Base-by-base conservation (phyloP, 2,329 filamentous ascomycete genomes). In the Westerdykella sp. region DNA sequence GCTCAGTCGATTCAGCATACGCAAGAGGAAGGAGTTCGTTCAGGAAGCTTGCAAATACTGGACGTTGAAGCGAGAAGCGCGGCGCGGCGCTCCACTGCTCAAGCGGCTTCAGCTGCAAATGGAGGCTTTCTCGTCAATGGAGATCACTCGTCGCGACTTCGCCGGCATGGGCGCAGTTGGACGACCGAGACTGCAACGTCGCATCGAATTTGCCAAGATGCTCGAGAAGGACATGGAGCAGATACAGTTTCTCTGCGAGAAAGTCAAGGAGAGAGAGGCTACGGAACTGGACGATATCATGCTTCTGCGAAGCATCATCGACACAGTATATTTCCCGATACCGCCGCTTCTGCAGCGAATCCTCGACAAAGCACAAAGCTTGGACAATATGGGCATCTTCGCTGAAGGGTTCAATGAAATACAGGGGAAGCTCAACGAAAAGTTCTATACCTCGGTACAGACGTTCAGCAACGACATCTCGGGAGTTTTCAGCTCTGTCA, bases 41-140 rank as follows among this genome's bases (percentile, higher is more conserved):
- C 84, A 88, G 44, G 91, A 96, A 66, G 87, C 87, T 2, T 97
- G 91, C 70, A 89, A 88, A 55, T 98, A 97, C 69, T 98, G 93
- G 93, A 97, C 93, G 0, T 69, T 98, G 50, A 98, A 98, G 71
- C 81, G 93, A 43, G 93, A 98, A 66, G 87, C 91, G 48, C 82
- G 93, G 28, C 79, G 93, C 45, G 93, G 93, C 37, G 93, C 93
- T 23, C 88, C 93, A 4, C 74, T 98, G 43, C 77, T 98, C 46
- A 97, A 97, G 69, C 82, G 93, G 30, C 75, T 98, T 15, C 93
- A 98, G 65, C 72, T 97, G 44, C 90, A 96, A 66, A 85, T 96
- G 77, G 91, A 97, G 66, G 87, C 88, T 0, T 98, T 97, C 66
- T 91, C 91, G 6, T 95, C 89, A 0, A 95, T 96, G 85, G 93